Percentiles rank a stretch among this genome's conserved stretches.
phyloP scores from a whole-genome alignment of 352 stramenopile species.

The Aphanomyces invadans region DNA sequence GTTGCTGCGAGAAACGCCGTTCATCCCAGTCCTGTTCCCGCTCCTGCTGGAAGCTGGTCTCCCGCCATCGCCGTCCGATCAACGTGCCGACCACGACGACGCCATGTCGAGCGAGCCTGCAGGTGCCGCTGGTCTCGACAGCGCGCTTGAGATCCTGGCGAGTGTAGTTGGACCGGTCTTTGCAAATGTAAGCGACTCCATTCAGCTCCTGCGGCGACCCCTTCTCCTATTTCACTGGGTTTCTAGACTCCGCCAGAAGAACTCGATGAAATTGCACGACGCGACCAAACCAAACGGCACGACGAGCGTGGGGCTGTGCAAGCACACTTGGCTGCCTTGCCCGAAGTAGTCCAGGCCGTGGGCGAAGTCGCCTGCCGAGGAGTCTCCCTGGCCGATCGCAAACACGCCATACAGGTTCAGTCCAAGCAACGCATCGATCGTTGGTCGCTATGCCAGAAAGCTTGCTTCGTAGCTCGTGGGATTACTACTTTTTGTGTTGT shows the following conservation, averaged over 20 bases:
- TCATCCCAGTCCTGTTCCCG: slow-evolving; percentile 45
- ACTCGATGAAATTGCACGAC: slow-evolving; percentile 46
- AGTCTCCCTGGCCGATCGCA: slow-evolving; percentile 28
- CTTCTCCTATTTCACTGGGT: neutral
- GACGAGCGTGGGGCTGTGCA: slow-evolving; percentile 47
- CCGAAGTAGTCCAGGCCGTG: slow-evolving; percentile 48
- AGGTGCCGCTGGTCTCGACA: slow-evolving; percentile 53
- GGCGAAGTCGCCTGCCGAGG: slow-evolving; percentile 56
- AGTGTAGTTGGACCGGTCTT: slow-evolving; percentile 53
- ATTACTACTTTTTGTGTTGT: no score
- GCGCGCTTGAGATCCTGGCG: slow-evolving; percentile 55
- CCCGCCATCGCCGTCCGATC: neutral
- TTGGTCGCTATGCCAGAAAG: no score
- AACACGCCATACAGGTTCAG: neutral
- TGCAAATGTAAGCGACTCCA: slow-evolving; percentile 43
- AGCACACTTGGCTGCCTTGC: slow-evolving; percentile 50
- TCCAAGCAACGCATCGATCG: no score
- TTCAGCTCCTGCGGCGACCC: no score
- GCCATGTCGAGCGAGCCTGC: slow-evolving; percentile 32
- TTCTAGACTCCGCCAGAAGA: slow-evolving; percentile 26
- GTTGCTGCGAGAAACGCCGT: slow-evolving; percentile 47
- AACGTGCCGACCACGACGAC: slow-evolving; percentile 25
- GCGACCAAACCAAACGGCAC: slow-evolving; percentile 42
- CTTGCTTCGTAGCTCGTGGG: no score
- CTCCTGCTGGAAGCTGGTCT: slow-evolving; percentile 32